Evolutionary conservation across 768 basidiomycete genomes (phyloP).

Genomic region (Vishniacozyma victoriae): DNA sequence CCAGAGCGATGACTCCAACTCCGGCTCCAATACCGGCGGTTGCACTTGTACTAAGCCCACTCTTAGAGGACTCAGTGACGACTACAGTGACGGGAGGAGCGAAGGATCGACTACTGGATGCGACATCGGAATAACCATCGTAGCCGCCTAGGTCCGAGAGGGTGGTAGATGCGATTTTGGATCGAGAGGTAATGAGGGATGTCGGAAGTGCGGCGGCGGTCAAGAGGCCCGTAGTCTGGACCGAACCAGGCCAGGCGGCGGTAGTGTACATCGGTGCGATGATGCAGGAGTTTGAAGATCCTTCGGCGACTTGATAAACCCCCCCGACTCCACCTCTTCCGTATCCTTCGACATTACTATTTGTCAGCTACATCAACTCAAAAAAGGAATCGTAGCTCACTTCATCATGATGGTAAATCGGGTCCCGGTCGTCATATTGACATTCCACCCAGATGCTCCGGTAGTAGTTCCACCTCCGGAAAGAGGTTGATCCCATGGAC

Average conservation of each 20-base stretch:
- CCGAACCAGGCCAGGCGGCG: background rate
- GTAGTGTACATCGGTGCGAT: background rate
- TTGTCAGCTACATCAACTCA: background rate
- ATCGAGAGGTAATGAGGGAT: background rate
- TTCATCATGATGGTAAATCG: conserved; percentile 38
- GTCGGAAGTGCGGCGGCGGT: background rate
- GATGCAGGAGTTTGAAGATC: background rate
- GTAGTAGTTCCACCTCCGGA: conserved; percentile 4
- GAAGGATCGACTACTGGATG: too few relatives aligned
- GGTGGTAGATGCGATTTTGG: background rate
- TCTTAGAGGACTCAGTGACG: background rate
- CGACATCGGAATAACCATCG: background rate
- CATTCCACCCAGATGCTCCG: conserved; percentile 18
- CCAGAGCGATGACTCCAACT: background rate
- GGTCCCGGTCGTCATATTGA: conserved; percentile 31
- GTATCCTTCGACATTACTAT: conserved; percentile 14
- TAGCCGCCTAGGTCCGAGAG: background rate
- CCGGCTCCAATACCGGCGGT: background rate
- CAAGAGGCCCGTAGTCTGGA: background rate
- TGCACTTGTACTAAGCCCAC: background rate
- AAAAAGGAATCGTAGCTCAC: conserved; percentile 20
- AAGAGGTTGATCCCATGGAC: conserved; percentile 29
- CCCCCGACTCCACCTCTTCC: conserved; percentile 31
- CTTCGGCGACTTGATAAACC: conserved; percentile 22
- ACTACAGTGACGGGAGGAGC: background rate